Base-by-base conservation (phyloP, 768 basidiomycete species). In the Pleurotus platypus region DNA sequence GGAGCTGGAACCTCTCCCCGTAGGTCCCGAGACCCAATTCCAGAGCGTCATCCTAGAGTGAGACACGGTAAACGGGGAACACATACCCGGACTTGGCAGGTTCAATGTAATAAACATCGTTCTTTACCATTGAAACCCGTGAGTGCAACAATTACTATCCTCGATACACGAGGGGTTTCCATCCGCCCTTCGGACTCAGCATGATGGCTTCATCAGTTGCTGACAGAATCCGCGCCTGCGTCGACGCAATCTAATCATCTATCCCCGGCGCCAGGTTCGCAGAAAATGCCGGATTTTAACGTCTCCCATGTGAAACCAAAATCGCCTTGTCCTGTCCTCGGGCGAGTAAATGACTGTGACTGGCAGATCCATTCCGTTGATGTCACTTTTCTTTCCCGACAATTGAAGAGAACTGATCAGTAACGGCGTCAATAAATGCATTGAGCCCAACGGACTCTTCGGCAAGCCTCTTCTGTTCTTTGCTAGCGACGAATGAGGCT, bases 171-270 rank as follows among this genome's bases (percentile, higher is more conserved):
- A 35, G 30, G 30, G 9, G 4, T 9, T 35, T 35, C 8, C 8
- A 11, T 35, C 30, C 8, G 8, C 9, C 3, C 30, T 35, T 35
- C 30, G 9, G 30, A 11, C 30, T 35, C 30, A 3, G 3, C 30
- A 35, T 35, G 11, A 35, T 9, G 30, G 30, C 30, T 9, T 4
- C 7, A 11, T 11, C 8, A 3, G 30, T 0, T 35, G 30, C 30
- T 9, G 3, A 35, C 30, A 9, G 11, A 35, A 9, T 11, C 45
- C 7, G 39, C 54, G 7, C 54, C 39, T 55, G 45, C n/a, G 54
- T 43, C 24, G 39, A 43, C 22, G 39, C 54, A n/a, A 46, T 55
- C 38, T 55, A 55, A 30, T 27, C 42, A 9, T 55, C 54, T 27
- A 46, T 55, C 40, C n/a, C 40, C 12, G 54, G 40, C n/a, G 16